These are phyloP conservation scores for Fusarium guadeloupense DNA, from an alignment of 2,329 filamentous ascomycete species.

Conservation along the genomic window DNA sequence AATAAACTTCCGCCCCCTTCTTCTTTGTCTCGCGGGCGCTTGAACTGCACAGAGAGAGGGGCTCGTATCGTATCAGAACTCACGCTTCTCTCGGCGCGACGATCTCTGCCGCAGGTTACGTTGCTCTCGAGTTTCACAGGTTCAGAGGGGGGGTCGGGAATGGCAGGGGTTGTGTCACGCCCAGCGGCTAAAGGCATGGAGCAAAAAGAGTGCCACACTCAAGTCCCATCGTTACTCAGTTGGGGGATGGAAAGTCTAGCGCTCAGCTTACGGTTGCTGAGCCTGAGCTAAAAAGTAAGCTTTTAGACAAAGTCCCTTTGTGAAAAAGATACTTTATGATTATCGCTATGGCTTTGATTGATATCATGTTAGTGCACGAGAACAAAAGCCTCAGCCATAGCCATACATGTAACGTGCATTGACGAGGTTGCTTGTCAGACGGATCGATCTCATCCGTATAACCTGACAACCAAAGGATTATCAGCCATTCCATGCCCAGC, in stretches of 20 bases:
- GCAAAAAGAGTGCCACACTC: not conserved
- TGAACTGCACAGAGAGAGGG: constrained; percentile 24
- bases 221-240: constrained; percentile 7
- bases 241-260: not conserved
- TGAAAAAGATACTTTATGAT: not conserved
- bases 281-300: not conserved
- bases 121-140: constrained; percentile 38
- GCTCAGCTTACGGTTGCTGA: constrained; percentile 8
- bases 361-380: not conserved
- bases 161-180: constrained; percentile 27
- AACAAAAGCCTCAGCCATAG: not conserved
- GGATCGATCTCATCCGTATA: not conserved
- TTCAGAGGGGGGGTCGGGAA: not conserved
- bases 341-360: not conserved
- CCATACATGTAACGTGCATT: not conserved
- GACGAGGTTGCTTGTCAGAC: not conserved
- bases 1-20: constrained; percentile 10
- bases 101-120: constrained; percentile 38
- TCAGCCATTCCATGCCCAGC: constrained; percentile 14
- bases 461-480: not conserved
- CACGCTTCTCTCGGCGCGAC: constrained; percentile 15
- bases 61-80: constrained; percentile 1
- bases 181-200: constrained; percentile 20
- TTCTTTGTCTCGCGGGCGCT: constrained; percentile 12
- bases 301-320: not conserved